A percentile compares a stretch with the other conserved stretches of the same genome.
phyloP scores from a whole-genome alignment of 208 protist genomes.

The Acanthamoeba sp. region DNA sequence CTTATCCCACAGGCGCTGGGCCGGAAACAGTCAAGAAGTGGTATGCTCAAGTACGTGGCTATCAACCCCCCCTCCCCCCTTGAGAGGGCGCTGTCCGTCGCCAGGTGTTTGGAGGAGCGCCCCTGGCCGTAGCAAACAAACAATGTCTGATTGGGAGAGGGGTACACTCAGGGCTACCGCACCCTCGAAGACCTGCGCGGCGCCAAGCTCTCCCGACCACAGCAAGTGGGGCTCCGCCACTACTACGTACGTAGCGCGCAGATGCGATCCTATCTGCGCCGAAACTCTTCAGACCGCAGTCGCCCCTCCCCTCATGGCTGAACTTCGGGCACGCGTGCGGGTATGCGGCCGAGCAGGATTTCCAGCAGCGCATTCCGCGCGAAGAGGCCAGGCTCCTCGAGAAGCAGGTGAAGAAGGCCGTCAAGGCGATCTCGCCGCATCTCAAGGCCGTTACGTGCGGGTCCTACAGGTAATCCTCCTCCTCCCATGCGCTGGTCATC shows the following conservation, averaged over 20 bases:
- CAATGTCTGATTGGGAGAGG: too few relatives aligned
- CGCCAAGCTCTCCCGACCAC: slow-evolving; percentile 33
- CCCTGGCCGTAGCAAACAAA: too few relatives aligned
- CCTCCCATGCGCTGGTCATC: neutral
- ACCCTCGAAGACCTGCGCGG: slow-evolving; percentile 18
- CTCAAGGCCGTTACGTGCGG: slow-evolving; percentile 73
- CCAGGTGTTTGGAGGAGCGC: too few relatives aligned
- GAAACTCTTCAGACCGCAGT: neutral
- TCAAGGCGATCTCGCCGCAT: slow-evolving; percentile 55
- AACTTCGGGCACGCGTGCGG: too few relatives aligned
- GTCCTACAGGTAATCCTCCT: slow-evolving; percentile 2
- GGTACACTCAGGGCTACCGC: neutral
- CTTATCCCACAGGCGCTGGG: neutral
- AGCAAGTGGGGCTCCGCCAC: slow-evolving; percentile 28
- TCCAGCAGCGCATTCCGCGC: slow-evolving; percentile 60
- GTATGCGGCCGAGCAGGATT: neutral
- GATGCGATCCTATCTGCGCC: neutral
- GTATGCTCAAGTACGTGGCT: slow-evolving; percentile 31
- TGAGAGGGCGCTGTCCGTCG: neutral
- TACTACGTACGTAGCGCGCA: neutral
- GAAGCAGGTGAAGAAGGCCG: slow-evolving; percentile 30
- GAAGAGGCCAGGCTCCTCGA: slow-evolving; percentile 41
- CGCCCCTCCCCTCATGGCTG: too few relatives aligned
- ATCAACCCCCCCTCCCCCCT: neutral
- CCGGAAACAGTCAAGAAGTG: slow-evolving; percentile 64